phyloP scores from a whole-genome alignment of 2,329 filamentous ascomycete genomes.

The Paramyrothecium roridum region DNA sequence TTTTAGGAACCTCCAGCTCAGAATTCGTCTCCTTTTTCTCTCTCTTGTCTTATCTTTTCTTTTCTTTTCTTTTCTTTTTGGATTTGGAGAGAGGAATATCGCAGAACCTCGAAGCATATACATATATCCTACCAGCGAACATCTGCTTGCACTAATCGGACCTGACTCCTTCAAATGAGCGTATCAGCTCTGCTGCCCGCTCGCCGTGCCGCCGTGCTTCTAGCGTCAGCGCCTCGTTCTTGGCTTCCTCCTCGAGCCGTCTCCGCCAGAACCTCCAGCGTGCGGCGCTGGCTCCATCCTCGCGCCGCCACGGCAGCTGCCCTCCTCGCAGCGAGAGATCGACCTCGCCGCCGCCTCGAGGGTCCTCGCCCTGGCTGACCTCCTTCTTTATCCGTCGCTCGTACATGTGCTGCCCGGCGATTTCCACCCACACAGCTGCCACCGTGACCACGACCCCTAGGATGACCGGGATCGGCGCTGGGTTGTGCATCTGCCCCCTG shows the following conservation, averaged over 20 bases:
- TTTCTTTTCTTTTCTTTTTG: too few relatives aligned
- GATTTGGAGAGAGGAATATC: too few relatives aligned
- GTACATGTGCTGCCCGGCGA: not conserved
- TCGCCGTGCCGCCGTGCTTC: not conserved
- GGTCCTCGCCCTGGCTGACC: not conserved
- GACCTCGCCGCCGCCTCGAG: not conserved
- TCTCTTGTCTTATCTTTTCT: too few relatives aligned
- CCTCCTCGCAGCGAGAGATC: not conserved
- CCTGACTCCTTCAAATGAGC: not conserved
- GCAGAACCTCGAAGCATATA: too few relatives aligned
- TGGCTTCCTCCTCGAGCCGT: not conserved
- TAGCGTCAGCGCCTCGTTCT: not conserved
- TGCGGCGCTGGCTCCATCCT: conserved; percentile 1
- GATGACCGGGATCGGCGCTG: not conserved
- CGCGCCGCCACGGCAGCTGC: not conserved
- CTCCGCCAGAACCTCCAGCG: not conserved
- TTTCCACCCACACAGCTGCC: not conserved
- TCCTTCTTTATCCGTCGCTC: not conserved
- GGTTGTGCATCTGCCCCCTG: not conserved
- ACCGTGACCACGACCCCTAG: not conserved
- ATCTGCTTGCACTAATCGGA: too few relatives aligned
- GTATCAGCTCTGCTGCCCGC: not conserved
- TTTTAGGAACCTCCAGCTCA: too few relatives aligned
- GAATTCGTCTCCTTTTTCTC: too few relatives aligned
- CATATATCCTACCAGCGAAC: too few relatives aligned